A percentile compares a stretch with the other conserved stretches of the same genome.
phyloP scores from a whole-genome alignment of 2,329 filamentous ascomycete species.

The Diaporthe caulivora region DNA sequence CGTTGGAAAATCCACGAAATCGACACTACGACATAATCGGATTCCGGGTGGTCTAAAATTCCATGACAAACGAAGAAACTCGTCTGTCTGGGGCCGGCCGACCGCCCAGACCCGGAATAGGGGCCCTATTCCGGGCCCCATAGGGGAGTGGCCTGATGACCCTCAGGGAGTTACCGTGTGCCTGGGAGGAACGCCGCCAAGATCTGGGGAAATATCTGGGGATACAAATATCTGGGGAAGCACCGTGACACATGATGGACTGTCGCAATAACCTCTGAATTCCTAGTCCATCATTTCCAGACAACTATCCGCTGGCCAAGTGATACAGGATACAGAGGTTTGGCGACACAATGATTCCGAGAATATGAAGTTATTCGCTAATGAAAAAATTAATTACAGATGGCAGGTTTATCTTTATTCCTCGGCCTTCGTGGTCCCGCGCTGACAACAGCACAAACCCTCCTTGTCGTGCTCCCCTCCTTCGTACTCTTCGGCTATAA shows the following conservation, averaged over 20 bases:
- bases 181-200: neutral
- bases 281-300: neutral
- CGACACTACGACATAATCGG: too few relatives aligned
- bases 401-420: neutral
- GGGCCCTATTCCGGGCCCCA: neutral
- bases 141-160: neutral
- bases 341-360: neutral
- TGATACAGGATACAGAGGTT: neutral
- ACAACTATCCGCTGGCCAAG: neutral
- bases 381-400: neutral
- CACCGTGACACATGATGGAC: neutral
- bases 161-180: neutral
- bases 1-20: neutral
- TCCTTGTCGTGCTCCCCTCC: conserved; percentile 57
- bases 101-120: neutral
- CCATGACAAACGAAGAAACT: neutral
- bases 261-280: neutral
- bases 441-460: conserved; percentile 53
- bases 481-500: conserved; percentile 59
- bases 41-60: neutral
- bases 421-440: conserved; percentile 37
- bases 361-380: neutral
- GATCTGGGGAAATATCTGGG: conserved; percentile 8
- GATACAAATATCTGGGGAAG: conserved; percentile 19
- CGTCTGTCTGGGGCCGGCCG: neutral